Evolutionary conservation across 192 early-diverging fungal species (phyloP), one percentile per base, ranked within the genome.

Genomic region (Coemansia sp.): DNA sequence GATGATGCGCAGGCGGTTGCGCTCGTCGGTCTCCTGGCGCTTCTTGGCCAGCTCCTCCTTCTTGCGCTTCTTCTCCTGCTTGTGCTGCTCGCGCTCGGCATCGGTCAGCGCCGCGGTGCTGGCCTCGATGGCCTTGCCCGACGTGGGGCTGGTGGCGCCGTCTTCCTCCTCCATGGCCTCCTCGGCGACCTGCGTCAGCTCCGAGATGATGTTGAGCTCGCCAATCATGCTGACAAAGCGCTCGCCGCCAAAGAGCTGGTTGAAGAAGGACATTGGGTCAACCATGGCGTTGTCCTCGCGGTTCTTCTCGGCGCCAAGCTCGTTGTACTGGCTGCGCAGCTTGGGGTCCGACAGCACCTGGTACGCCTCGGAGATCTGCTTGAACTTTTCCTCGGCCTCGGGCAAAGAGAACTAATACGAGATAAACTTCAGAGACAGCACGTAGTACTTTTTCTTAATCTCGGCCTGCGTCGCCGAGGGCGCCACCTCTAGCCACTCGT

Each of bases 151-250:
- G 40, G 26, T 46, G 53, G 67, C 55, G 4, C 64, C 74, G 15
- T 84, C 87, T 11, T 80, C 77, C 46, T 84, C 87, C 14, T 80
- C 77, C 46, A 77, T 77, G 0, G 78, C 77, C 33, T 84, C 82
- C 26, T 84, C 78, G 49, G 79, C 78, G 54, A 90, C 90, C 36
- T 91, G 87, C 41, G 83, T 83, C 72, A 99, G 92, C 53, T 97
- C 94, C 40, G 84, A 78, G 26, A 92, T 93, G 55, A 99, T 94
- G 15, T 90, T 93, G 45, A 99, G 91, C 60, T 97, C 97, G 25
- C 97, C 97, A 72, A 99, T 95, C 65, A 97, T 87, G 67, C 91
- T 87, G n/a, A 88, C 82, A 79, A 99, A 99, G 40, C 89, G 86
- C 60, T 97, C 97, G 27, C 94, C 94, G 45, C 97, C 97, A 80